Conservation (phyloP, 2,329 filamentous ascomycete genomes). For the Taxawa tesnikishii region DNA sequence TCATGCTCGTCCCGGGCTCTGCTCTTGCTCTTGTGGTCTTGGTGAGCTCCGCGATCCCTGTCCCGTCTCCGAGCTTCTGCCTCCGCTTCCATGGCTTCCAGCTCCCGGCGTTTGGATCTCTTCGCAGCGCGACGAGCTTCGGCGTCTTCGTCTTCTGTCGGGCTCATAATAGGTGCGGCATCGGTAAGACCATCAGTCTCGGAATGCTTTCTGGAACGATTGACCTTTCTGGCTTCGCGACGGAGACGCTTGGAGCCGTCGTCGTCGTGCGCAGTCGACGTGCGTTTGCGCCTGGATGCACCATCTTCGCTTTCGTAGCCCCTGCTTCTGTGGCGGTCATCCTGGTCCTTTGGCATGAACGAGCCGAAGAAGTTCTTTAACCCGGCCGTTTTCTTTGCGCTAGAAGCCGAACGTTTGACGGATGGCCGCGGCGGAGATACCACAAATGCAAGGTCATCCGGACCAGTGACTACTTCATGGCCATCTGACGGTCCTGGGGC, state of each 20-base stretch:
- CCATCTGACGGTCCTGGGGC: conserved; percentile 25
- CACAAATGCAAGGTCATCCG: conserved; percentile 40
- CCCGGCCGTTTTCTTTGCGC: conserved; percentile 41
- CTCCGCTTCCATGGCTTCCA: conserved; percentile 28
- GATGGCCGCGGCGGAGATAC: conserved; percentile 34
- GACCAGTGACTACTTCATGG: conserved; percentile 30
- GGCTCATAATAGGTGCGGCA: conserved; percentile 9
- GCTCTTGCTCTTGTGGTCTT: conserved; percentile 19
- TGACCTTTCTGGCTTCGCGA: conserved; percentile 22
- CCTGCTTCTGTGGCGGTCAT: conserved; percentile 16
- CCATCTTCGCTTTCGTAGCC: conserved; percentile 22
- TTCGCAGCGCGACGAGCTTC: conserved; percentile 22
- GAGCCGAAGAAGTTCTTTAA: conserved; percentile 42
- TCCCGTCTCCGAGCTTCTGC: conserved; percentile 23
- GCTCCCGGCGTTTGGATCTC: conserved; percentile 17
- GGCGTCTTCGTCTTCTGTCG: conserved; percentile 17
- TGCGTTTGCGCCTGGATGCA: conserved; percentile 17
- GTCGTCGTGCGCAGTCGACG: conserved; percentile 16
- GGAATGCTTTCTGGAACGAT: conserved; percentile 16
- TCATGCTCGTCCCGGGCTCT: not conserved
- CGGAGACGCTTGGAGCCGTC: conserved; percentile 21
- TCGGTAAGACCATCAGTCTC: conserved; percentile 15
- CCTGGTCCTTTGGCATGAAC: conserved; percentile 19
- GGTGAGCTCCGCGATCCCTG: conserved; percentile 22
- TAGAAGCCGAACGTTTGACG: conserved; percentile 49